Percentiles rank a stretch among this genome's conserved stretches.
These are phyloP conservation scores for Nemania sp. DNA, from an alignment of 2,329 filamentous ascomycete species.

Conservation along the genomic window DNA sequence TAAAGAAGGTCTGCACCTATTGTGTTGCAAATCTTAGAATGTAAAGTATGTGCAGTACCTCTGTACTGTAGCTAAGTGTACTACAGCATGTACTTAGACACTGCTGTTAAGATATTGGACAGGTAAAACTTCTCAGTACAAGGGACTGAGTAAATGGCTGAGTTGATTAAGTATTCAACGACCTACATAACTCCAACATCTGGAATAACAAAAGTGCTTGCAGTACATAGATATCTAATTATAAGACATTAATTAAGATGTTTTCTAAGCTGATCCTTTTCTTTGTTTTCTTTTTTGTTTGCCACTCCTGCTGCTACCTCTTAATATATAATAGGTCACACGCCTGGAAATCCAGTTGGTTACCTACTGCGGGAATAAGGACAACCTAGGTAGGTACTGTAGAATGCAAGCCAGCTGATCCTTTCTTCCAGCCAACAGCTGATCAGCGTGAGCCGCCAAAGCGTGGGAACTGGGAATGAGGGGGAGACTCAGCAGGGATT, in stretches of 20 bases:
- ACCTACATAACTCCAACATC: too few relatives aligned
- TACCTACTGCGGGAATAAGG: too few relatives aligned
- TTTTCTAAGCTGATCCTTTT: neutral
- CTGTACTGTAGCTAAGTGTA: too few relatives aligned
- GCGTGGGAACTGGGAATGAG: constrained; percentile 22
- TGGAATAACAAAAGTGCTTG: too few relatives aligned
- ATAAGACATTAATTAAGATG: neutral
- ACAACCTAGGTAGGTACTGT: neutral
- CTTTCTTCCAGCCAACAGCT: neutral
- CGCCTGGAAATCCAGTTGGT: neutral
- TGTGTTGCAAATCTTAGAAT: too few relatives aligned
- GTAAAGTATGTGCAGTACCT: too few relatives aligned
- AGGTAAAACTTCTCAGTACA: too few relatives aligned
- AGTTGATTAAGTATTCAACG: too few relatives aligned
- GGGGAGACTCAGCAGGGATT: constrained; percentile 14
- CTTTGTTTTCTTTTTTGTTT: neutral
- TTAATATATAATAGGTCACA: constrained; percentile 13
- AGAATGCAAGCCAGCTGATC: neutral
- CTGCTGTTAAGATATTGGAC: too few relatives aligned
- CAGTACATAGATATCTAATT: constrained; percentile 1
- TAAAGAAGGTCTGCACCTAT: too few relatives aligned
- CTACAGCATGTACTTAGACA: too few relatives aligned
- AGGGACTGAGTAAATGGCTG: too few relatives aligned
- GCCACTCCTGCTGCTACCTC: neutral
- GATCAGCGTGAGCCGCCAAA: constrained; percentile 2